These are phyloP conservation scores for Chenopodium suecicum DNA, from an alignment of 148 eudicot species.

Conservation along the genomic window DNA sequence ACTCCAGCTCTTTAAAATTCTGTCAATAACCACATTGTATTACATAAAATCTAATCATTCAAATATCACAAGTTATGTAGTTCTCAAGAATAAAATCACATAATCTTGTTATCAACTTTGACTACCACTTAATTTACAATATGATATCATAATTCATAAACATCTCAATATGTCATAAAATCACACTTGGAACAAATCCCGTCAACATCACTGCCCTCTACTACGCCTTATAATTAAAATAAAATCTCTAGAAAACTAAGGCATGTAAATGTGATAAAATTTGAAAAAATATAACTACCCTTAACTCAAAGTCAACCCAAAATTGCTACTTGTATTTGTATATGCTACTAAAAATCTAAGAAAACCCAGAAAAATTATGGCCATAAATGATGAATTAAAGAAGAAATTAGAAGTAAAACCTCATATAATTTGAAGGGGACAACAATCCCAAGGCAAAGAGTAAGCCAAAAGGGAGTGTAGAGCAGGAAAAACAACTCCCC, in stretches of 20 bases:
- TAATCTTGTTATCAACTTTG: not conserved
- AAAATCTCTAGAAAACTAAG: too few species aligned
- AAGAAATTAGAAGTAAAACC: constrained; percentile 33
- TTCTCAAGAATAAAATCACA: not conserved
- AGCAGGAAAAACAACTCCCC: constrained; percentile 81
- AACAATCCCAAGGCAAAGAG: constrained; percentile 88
- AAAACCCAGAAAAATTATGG: not conserved
- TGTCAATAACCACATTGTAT: constrained; percentile 36
- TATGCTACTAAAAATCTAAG: not conserved
- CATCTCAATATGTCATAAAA: too few species aligned
- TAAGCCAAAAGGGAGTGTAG: constrained; percentile 94
- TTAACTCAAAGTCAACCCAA: not conserved
- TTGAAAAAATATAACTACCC: not conserved
- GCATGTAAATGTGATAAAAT: too few species aligned
- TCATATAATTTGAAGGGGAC: constrained; percentile 89
- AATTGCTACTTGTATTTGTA: too few species aligned
- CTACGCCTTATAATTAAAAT: not conserved
- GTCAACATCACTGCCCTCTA: not conserved
- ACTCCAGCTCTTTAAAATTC: constrained; percentile 88
- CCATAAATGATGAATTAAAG: not conserved
- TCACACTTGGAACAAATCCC: too few species aligned
- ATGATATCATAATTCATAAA: not conserved
- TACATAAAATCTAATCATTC: constrained; percentile 12
- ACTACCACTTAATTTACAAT: not conserved
- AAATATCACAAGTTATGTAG: not conserved